Evolutionary conservation across 2,329 filamentous ascomycete genomes (phyloP).

Genomic region (Apiospora hydei): DNA sequence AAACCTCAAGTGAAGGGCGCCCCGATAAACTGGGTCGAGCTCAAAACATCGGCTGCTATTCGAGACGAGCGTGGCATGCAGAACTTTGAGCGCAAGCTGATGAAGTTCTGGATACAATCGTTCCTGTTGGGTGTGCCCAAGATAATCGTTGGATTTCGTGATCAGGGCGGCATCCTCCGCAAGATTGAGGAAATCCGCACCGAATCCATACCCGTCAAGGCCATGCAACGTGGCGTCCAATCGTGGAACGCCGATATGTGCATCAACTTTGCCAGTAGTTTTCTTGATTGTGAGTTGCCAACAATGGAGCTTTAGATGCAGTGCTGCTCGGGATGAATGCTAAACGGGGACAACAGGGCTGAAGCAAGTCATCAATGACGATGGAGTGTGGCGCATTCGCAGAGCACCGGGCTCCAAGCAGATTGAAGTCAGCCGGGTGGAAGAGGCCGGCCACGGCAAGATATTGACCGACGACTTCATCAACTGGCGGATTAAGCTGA

Average conservation of each 20-base stretch:
- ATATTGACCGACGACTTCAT: slow-evolving; percentile 82
- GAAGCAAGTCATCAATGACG: slow-evolving; percentile 68
- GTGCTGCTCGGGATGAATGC: background rate
- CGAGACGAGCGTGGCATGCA: slow-evolving; percentile 70
- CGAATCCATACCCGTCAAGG: slow-evolving; percentile 76
- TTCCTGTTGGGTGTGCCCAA: slow-evolving; percentile 93
- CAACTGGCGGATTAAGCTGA: slow-evolving; percentile 66
- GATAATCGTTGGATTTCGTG: slow-evolving; percentile 89
- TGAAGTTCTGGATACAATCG: slow-evolving; percentile 97
- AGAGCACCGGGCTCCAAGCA: slow-evolving; percentile 66
- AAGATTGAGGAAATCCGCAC: slow-evolving; percentile 83
- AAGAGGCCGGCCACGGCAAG: slow-evolving; percentile 76
- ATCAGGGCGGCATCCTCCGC: slow-evolving; percentile 73
- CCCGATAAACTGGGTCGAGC: slow-evolving; percentile 91
- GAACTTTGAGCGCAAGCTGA: slow-evolving; percentile 86
- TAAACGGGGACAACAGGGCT: slow-evolving; percentile 59
- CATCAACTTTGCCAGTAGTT: slow-evolving; percentile 84
- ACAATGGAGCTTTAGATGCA: background rate
- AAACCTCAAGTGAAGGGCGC: slow-evolving; percentile 71
- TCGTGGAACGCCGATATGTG: slow-evolving; percentile 93
- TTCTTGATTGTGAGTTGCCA: slow-evolving; percentile 73
- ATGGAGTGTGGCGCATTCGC: slow-evolving; percentile 83
- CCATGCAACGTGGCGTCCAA: slow-evolving; percentile 69
- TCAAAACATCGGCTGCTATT: slow-evolving; percentile 87
- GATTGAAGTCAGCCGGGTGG: slow-evolving; percentile 78